Base-by-base conservation (phyloP, 176 grass and related monocot species). In the Avena atlantica region DNA sequence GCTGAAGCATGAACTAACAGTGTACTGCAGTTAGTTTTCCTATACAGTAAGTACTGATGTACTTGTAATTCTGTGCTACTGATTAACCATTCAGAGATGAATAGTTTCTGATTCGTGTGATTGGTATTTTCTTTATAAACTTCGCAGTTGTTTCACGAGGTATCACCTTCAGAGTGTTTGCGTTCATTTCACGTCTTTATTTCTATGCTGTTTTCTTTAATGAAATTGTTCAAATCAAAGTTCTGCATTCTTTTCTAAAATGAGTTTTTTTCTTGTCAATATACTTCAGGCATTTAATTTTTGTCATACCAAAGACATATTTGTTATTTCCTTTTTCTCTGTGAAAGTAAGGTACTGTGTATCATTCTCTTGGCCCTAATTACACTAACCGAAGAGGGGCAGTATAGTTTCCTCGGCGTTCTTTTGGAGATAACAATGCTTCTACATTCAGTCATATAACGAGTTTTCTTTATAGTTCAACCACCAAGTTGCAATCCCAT, bases 61-160 rank as follows among this genome's bases (percentile, higher is more conserved):
- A 23, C 15, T 81, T 27, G 48, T 60, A 6, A 90, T 86, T 90
- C 29, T 69, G 45, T 76, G 42, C 24, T 62, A 82, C 12, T 71
- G 57, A 74, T 80, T 66, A 49, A 19, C 14, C n/a, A 13, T 5
- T 42, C 14, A 69, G 40, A 76, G 6, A 21, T 68, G 48, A 74
- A 21, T 36, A 55, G 20, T 74, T 20, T 48, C 34, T 70, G 34
- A 77, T 67, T 66, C 60, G 6, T 24, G 20, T 0, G 23, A 61
- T 55, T 29, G 14, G 27, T 65, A 13, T 76, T 64, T 87, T 81
- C 17, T 19, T 21, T 13, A 70, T 7, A 20, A 40, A 70, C 21
- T 50, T 16, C 0, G 11, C 31, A 66, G 29, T 74, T 69, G 20
- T 63, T 70, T 69, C 34, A 57, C 62, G 56, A 65, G 27, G 50